These are phyloP conservation scores for Flaveria sonorensis DNA, from an alignment of 129 eudicot species.

Conservation along the genomic window DNA sequence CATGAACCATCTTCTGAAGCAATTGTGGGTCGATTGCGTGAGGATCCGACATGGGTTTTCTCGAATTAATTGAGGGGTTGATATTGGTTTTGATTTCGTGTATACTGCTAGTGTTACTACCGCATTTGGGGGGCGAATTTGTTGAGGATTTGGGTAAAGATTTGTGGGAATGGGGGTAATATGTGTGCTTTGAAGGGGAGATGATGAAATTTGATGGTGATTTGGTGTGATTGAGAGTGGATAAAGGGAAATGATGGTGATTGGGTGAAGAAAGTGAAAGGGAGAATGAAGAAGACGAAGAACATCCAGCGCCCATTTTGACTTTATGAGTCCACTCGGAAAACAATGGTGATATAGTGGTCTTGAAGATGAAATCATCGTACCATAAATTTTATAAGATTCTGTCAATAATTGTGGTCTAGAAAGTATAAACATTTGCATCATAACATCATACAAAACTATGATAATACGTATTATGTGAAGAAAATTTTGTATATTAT, in stretches of 20 bases:
- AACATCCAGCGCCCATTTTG: constrained; percentile 31
- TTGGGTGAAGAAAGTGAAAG: constrained; percentile 31
- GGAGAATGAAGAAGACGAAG: constrained; percentile 31
- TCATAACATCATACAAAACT: too few relatives aligned
- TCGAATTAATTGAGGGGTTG: constrained; percentile 10
- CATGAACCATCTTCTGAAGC: constrained; percentile 62
- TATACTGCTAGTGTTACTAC: constrained; percentile 28
- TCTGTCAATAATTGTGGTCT: neutral
- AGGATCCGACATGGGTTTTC: constrained; percentile 54
- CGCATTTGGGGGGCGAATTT: constrained; percentile 27
- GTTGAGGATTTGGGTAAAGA: constrained; percentile 23
- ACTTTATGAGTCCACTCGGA: constrained; percentile 16
- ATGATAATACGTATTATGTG: too few relatives aligned
- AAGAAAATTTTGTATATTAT: too few relatives aligned
- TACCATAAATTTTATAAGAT: neutral
- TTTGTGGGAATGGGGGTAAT: constrained; percentile 20
- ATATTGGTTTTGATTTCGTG: constrained; percentile 33
- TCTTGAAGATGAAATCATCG: neutral
- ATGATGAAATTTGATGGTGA: constrained; percentile 18
- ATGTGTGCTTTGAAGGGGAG: neutral
- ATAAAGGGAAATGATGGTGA: neutral
- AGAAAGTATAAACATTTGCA: too few relatives aligned
- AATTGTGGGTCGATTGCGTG: constrained; percentile 54
- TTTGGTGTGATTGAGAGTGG: constrained; percentile 26
- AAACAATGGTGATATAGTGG: neutral